Evolutionary conservation across 2,329 filamentous ascomycete genomes (phyloP), one percentile per base, ranked within the genome.

Genomic region (Dothideomycetes sp.): DNA sequence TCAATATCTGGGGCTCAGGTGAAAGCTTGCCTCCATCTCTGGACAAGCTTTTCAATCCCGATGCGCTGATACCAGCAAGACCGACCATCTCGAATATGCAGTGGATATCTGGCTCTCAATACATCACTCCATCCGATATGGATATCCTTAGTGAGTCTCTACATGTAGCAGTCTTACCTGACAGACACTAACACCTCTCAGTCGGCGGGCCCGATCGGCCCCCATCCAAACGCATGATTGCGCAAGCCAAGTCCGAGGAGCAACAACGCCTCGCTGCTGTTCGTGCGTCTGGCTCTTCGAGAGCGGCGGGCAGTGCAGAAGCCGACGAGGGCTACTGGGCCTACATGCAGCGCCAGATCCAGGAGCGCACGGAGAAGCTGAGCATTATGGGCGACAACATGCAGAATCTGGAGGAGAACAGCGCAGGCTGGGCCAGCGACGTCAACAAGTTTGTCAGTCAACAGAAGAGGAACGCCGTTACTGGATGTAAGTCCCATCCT

Each of bases 91-190:
- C 84, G 15, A 94, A 93, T 52, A 63, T 98, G 29, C 87, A 96
- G 62, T 98, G 91, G 91, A 86, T 98, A 38, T 83, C 87, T 0
- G 91, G 91, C 3, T 96, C 89, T 1, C 89, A 95, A 60, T 83
- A 93, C 51, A 74, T 98, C 34, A 86, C 85, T 2, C 81, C 85
- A 0, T 71, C 79, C 2, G 91, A 98, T 52, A 77, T 98, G 53
- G 91, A 96, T 54, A 63, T 94, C 2, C 68, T 98, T 2, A 91
- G 44, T 46, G 43, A 24, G 42, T 22, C 4, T 24, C 12, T 19
- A 27, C 16, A 68, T 69, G 58, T 50, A 62, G 15, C 12, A 22
- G 17, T 16, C n/a, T 11, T 19, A 18, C 19, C 7, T 33, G 5
- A 18, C 34, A 15, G 16, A 15, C 9, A 22, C 19, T 18, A 18